Conservation (phyloP, 2,329 filamentous ascomycete genomes). For the Colletotrichum sp. region DNA sequence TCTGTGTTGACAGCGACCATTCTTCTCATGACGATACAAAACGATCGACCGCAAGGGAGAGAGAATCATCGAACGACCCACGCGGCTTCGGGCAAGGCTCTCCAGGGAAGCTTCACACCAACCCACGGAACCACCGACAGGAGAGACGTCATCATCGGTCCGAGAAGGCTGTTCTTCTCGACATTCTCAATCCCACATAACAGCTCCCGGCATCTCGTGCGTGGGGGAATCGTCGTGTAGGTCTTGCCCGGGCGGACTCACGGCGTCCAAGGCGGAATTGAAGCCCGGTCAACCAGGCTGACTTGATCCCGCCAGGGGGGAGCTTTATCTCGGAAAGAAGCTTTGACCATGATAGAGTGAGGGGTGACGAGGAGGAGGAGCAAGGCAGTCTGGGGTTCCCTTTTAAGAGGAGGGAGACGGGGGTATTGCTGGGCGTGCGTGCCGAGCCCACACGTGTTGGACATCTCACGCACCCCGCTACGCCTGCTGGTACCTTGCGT, state of each 20-base stretch:
- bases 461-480: not conserved
- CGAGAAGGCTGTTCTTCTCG: not conserved
- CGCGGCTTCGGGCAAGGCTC: not conserved
- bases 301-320: not conserved
- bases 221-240: not conserved
- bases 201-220: not conserved
- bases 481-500: not conserved
- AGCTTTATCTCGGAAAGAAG: not conserved
- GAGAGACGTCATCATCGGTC: not conserved
- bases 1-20: slow-evolving; percentile 20
- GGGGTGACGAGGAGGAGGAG: not conserved
- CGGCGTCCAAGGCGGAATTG: not conserved
- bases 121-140: not conserved
- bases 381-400: not conserved
- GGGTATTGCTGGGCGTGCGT: not conserved
- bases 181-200: not conserved
- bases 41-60: not conserved
- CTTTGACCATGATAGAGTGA: not conserved
- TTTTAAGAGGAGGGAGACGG: not conserved
- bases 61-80: not conserved
- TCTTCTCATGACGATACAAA: not conserved
- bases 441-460: not conserved
- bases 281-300: not conserved
- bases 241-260: not conserved
- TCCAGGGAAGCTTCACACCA: not conserved